Conservation (phyloP, 2,329 filamentous ascomycete species). For the Sporothrix schenckii region DNA sequence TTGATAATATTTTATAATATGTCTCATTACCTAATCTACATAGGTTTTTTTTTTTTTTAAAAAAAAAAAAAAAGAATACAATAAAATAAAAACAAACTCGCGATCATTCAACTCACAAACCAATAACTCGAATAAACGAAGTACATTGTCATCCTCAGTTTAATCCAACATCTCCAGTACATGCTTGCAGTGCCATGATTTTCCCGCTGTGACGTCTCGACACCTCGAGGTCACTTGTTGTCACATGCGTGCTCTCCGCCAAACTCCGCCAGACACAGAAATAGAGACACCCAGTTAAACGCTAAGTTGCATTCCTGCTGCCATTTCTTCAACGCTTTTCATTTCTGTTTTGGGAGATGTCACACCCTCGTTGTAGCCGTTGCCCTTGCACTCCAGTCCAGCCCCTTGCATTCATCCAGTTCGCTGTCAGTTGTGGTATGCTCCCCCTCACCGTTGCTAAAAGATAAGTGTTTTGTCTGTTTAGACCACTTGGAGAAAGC, state of each 20-base stretch:
- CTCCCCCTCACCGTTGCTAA: slow-evolving; percentile 13
- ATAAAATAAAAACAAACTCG: not conserved
- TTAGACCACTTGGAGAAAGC: not conserved
- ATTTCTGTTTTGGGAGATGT: not conserved
- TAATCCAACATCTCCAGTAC: too few relatives aligned
- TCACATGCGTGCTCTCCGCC: not conserved
- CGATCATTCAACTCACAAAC: too few relatives aligned
- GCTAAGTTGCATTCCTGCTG: slow-evolving; percentile 2
- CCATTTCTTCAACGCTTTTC: slow-evolving; percentile 8
- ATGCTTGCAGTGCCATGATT: not conserved
- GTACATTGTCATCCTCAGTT: not conserved
- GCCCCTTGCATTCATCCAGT: not conserved
- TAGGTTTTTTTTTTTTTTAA: slow-evolving; percentile 5
- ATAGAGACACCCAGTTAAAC: not conserved
- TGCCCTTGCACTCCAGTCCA: slow-evolving; percentile 15
- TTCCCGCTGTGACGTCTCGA: not conserved
- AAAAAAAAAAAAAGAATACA: not conserved
- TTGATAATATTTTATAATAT: not conserved
- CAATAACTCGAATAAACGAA: not conserved
- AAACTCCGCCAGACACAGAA: not conserved
- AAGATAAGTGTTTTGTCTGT: not conserved
- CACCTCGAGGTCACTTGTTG: not conserved
- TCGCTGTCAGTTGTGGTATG: not conserved
- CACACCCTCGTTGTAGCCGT: not conserved
- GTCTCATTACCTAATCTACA: not conserved